Percentiles rank a stretch among this genome's conserved stretches.
phyloP scores from a whole-genome alignment of 768 basidiomycete genomes.

The Macrolepiota albuminosa region DNA sequence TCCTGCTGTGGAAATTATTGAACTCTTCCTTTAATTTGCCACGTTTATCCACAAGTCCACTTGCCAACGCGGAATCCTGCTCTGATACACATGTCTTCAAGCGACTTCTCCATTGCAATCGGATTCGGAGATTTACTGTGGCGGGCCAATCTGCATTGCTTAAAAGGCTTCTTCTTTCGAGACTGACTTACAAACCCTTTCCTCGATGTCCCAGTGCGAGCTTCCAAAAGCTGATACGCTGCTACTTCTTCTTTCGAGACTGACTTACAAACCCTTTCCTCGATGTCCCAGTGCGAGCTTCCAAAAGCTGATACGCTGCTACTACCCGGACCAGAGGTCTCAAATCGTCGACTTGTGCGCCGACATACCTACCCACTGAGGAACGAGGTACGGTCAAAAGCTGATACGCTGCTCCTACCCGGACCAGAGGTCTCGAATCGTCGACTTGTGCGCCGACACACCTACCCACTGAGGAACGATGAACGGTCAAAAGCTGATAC shows the following conservation, averaged over 20 bases:
- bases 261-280: neutral
- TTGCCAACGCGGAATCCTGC: neutral
- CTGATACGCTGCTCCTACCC: neutral
- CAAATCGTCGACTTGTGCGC: neutral
- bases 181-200: neutral
- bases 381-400: neutral
- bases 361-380: neutral
- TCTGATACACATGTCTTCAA: too few species aligned
- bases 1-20: neutral
- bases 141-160: neutral
- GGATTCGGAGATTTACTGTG: neutral
- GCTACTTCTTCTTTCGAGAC: too few species aligned
- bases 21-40: neutral
- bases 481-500: neutral
- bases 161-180: neutral
- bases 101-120: too few species aligned
- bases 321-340: neutral
- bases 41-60: neutral
- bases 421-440: neutral
- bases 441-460: neutral
- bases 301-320: neutral
- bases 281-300: neutral
- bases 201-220: neutral
- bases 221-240: neutral
- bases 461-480: neutral